Conservation (phyloP, 2,329 filamentous ascomycete species). For the Neophaeococcomyces aloes region DNA sequence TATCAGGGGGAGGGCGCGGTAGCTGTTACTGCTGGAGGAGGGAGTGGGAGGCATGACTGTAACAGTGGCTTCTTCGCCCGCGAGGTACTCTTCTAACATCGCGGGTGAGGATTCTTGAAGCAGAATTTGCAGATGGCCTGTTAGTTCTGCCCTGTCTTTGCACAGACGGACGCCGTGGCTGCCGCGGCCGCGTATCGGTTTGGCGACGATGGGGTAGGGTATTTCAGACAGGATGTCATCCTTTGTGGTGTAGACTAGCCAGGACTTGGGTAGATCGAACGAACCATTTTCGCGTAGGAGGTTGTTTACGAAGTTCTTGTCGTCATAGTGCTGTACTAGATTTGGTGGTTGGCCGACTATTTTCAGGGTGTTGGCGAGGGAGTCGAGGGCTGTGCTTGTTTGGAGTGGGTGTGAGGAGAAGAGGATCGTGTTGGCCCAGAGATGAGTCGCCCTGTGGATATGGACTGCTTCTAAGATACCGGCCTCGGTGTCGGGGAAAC, state of each 20-base stretch:
- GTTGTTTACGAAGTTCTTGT: constrained; percentile 41
- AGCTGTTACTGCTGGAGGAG: constrained; percentile 22
- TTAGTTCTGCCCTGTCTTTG: constrained; percentile 23
- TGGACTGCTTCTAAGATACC: constrained; percentile 33
- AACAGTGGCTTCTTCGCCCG: constrained; percentile 41
- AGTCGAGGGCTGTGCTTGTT: constrained; percentile 26
- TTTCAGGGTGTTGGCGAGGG: constrained; percentile 25
- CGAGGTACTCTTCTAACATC: constrained; percentile 41
- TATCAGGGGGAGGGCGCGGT: constrained; percentile 39
- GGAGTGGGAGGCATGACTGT: constrained; percentile 44
- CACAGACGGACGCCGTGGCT: constrained; percentile 43
- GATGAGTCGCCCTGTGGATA: constrained; percentile 32
- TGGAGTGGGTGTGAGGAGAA: constrained; percentile 42
- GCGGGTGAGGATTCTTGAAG: constrained; percentile 29
- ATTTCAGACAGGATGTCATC: constrained; percentile 17
- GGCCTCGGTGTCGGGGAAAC: constrained; percentile 35
- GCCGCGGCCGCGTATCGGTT: constrained; percentile 40
- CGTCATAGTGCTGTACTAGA: constrained; percentile 41
- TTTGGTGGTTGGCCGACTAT: constrained; percentile 39
- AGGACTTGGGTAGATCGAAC: constrained; percentile 34
- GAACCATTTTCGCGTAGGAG: constrained; percentile 28
- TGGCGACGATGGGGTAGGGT: constrained; percentile 36
- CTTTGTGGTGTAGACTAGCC: constrained; percentile 23
- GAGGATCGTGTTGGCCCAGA: constrained; percentile 44
- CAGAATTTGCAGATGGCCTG: constrained; percentile 27